Evolutionary conservation across 192 early-diverging fungal genomes (phyloP).

Genomic region (Coemansia erecta): DNA sequence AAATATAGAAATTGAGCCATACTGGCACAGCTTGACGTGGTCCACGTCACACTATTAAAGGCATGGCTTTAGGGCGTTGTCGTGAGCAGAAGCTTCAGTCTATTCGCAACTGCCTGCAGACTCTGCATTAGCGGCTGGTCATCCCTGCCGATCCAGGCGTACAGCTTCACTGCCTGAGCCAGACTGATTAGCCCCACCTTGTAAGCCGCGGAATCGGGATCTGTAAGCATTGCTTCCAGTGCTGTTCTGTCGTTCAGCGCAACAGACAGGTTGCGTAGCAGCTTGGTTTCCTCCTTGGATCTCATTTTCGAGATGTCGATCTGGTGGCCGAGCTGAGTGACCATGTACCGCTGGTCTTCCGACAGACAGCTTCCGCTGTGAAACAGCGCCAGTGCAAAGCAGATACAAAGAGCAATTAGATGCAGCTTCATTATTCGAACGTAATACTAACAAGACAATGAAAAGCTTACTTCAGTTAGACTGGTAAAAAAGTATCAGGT

Average conservation of each 20-base stretch:
- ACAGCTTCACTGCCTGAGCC: slow-evolving; percentile 37
- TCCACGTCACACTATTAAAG: not conserved
- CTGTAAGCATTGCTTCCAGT: slow-evolving; percentile 35
- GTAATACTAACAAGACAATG: no score
- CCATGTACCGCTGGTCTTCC: slow-evolving; percentile 14
- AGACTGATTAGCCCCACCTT: slow-evolving; percentile 42
- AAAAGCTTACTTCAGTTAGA: not conserved
- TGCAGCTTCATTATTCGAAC: not conserved
- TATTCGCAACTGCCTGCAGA: slow-evolving; percentile 31
- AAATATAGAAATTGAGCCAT: no score
- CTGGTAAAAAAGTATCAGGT: no score
- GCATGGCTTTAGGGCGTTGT: not conserved
- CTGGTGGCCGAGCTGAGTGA: slow-evolving; percentile 12
- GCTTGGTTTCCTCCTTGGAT: slow-evolving; percentile 20
- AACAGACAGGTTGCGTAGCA: slow-evolving; percentile 20
- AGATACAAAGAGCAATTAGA: not conserved
- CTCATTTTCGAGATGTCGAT: slow-evolving; percentile 16
- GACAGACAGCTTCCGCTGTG: slow-evolving; percentile 8
- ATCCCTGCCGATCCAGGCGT: slow-evolving; percentile 38
- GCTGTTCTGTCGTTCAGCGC: slow-evolving; percentile 41
- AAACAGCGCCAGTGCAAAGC: not conserved
- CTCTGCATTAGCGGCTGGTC: slow-evolving; percentile 25
- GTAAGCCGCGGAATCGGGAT: slow-evolving; percentile 32
- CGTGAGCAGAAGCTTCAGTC: slow-evolving; percentile 19
- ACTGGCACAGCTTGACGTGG: no score